Evolutionary conservation across 2,329 filamentous ascomycete species (phyloP), one percentile per base, ranked within the genome.

Genomic region (Fusarium heterosporum): DNA sequence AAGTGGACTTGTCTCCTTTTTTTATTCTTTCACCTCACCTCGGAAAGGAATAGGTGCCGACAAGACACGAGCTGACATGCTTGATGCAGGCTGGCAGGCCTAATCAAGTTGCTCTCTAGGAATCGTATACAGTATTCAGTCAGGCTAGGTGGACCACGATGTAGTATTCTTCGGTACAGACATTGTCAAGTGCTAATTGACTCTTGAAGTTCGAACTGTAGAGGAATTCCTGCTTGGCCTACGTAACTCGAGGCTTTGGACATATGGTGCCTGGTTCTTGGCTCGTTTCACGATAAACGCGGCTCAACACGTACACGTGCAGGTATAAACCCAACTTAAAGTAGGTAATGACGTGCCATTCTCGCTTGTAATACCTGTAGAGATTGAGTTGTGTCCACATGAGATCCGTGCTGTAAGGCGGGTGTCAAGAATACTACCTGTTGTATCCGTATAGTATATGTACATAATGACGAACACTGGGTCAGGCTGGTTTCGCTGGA

Each of bases 271-370:
- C 22, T 26, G 30, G 26, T 22, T 36, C 61, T 64, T 59, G 61
- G 61, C 52, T 42, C 22, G 61, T 64, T 64, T 64, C 61, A 64
- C 53, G 36, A 64, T 38, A 64, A 64, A 63, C 58, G 51, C 59
- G 60, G 51, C 51, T 64, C 46, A 47, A 64, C 52, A 40, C 46
- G 46, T 59, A 64, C 41, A 36, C 58, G 40, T 30, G 43, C 30
- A 13, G 43, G n/a, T 63, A 38, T 36, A 41, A 22, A 28, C 40
- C 28, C 51, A 53, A 39, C 30, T 34, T 25, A 36, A 45, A 49
- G 45, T 12, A 38, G 39, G 32, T 19, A 53, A 64, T 64, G 61
- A 59, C 52, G 52, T 64, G 45, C 61, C 46, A n/a, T 25, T 25
- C 53, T 64, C 61, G 61, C 53, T 64, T 64, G 53, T 64, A n/a